Evolutionary conservation across 1,284 basidiomycete species (phyloP), one percentile per base, ranked within the genome.

Genomic region (Cerrena zonata): DNA sequence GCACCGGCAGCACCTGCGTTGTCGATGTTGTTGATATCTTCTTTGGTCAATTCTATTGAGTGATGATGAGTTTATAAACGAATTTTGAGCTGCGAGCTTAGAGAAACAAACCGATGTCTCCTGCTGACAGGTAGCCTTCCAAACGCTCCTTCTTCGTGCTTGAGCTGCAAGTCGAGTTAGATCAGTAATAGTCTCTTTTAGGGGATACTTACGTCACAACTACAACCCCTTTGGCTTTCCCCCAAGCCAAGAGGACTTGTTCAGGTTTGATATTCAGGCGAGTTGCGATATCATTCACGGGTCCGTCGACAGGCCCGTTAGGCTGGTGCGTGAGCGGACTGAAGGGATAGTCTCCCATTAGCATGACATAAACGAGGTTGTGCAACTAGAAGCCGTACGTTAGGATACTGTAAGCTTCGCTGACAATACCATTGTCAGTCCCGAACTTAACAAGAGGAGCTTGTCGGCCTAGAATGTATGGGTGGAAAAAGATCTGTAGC

Each of bases 201-300:
- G n/a, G n/a, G 30, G 27, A 41, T 12, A 68, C 77, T 42, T 66
- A 84, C 79, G 84, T 86, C 51, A 88, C 80, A 48, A 84, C 78
- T 10, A 83, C 77, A 3, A 73, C 77, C 4, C 82, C 81, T 65
- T 88, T 88, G 4, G 74, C 73, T 59, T 73, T 77, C 2, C 80
- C 78, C 86, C 86, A 88, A 2, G 77, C 69, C 30, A 88, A 76
- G 2, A 91, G 63, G 23, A 89, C 79, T 64, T 91, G 89, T n/a
- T 81, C 82, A 0, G 84, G 76, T 34, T 79, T 78, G 11, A 77
- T 79, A 4, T 76, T 71, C 12, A 83, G 69, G n/a, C 79, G 71
- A 42, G 73, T 60, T 0, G 85, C 82, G 39, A 84, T 82, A 21
- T 71, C 70, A 19, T 75, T 65, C 21, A 91, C 63, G 1, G 79